Conservation (phyloP, 768 basidiomycete genomes). For the Leccinum fibrillosum region DNA sequence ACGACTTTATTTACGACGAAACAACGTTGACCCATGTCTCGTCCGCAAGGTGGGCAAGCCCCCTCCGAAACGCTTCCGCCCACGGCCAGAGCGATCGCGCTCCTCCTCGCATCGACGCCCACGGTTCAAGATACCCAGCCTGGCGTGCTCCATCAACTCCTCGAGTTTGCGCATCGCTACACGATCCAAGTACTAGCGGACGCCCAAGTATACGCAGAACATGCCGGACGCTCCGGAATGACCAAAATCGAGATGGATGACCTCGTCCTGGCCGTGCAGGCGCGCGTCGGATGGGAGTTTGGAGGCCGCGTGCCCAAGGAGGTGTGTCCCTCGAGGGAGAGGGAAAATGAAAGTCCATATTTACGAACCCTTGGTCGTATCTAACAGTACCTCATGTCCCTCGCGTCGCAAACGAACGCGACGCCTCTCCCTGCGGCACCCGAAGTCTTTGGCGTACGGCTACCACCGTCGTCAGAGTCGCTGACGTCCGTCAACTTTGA, state of each 20-base stretch:
- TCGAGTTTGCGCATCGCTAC: constrained; percentile 85
- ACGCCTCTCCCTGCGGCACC: constrained; percentile 79
- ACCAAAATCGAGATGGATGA: constrained; percentile 80
- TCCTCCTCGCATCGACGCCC: constrained; percentile 79
- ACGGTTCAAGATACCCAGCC: constrained; percentile 85
- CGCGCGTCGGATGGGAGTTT: constrained; percentile 90
- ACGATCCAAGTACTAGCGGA: constrained; percentile 81
- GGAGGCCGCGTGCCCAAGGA: constrained; percentile 88
- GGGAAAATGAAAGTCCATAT: background rate
- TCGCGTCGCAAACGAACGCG: constrained; percentile 82
- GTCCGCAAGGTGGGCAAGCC: constrained; percentile 30
- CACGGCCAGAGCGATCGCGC: constrained; percentile 81
- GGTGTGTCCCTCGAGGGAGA: constrained; percentile 41
- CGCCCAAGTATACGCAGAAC: constrained; percentile 84
- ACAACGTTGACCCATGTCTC: constrained; percentile 34
- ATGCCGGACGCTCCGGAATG: constrained; percentile 64
- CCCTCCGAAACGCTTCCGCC: constrained; percentile 69
- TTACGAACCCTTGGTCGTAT: background rate
- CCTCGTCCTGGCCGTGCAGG: constrained; percentile 76
- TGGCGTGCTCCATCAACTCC: constrained; percentile 79
- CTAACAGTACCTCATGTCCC: constrained; percentile 66
- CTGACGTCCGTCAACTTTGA: constrained; percentile 84
- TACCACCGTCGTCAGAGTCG: constrained; percentile 67
- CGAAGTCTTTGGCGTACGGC: constrained; percentile 81
- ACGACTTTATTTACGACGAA: background rate